These are phyloP conservation scores for Musa acuminata DNA, from an alignment of 176 grass and related monocot genomes.

Conservation along the genomic window DNA sequence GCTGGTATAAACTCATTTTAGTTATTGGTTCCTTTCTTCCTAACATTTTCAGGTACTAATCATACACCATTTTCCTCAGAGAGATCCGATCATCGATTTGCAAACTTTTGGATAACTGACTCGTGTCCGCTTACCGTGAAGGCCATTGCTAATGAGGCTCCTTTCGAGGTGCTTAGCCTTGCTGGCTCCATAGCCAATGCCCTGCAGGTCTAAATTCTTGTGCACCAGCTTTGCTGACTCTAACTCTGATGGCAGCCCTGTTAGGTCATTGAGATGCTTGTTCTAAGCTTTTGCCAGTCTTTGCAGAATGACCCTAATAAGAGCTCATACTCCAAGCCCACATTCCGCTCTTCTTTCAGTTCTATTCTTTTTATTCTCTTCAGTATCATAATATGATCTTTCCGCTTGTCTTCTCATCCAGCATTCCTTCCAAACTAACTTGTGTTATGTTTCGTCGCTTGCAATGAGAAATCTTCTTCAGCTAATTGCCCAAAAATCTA, in stretches of 20 bases:
- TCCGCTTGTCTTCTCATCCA: not conserved
- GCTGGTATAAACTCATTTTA: conserved; percentile 35
- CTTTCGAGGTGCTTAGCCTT: conserved; percentile 89
- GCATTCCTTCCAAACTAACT: not conserved
- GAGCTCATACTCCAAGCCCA: not conserved
- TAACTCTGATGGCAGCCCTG: not conserved
- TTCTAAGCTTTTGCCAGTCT: not conserved
- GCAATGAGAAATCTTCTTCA: not conserved
- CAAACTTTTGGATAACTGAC: conserved; percentile 96
- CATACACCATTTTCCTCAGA: conserved; percentile 34
- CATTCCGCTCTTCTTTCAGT: not conserved
- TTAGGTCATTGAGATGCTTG: not conserved
- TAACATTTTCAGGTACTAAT: not conserved
- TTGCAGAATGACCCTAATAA: too few relatives aligned
- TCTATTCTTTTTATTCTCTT: not conserved
- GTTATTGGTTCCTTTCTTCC: conserved; percentile 4
- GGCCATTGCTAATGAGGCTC: conserved; percentile 42
- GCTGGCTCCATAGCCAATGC: conserved; percentile 67
- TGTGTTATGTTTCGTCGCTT: not conserved
- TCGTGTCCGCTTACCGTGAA: conserved; percentile 80
- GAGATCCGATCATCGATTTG: conserved; percentile 45
- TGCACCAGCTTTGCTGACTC: not conserved
- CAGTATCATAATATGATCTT: not conserved
- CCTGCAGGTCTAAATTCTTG: conserved; percentile 61
- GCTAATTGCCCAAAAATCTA: not conserved